Base-by-base conservation (phyloP, 139 green algal species). In the Closterium sp. region DNA sequence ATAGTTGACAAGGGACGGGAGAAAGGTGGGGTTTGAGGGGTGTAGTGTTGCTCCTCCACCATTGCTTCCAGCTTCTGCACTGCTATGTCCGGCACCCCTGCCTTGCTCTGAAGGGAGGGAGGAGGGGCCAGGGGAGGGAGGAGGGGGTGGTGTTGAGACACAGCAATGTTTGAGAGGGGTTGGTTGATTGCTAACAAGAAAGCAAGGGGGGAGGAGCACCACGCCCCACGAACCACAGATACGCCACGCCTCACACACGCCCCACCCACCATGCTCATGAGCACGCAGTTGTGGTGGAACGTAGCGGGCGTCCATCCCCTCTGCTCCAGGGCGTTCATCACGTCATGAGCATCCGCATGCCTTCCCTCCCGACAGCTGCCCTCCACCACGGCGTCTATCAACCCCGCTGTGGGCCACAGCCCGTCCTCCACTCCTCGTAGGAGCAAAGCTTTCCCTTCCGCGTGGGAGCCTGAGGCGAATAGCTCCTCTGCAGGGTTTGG, bases 231-330 rank as follows among this genome's bases (percentile, higher is more conserved):
- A n/a, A n/a, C n/a, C n/a, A n/a, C n/a, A n/a, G n/a, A n/a, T n/a
- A n/a, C 38, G 38, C 38, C 38, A 45, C 38, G 0, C 50, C 13
- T 4, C 9, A 2, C 50, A 21, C 27, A 22, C 4, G 6, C n/a
- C 0, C 17, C 9, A 31, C 84, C 7, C 84, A 87, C 84, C 84
- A 87, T 87, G 84, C n/a, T 31, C 84, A 87, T 87, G 84, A 87
- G 84, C n/a, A 87, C 28, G 84, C 84, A 87, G 84, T 87, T 87
- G 19, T 87, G 84, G 84, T 87, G 84, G 22, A 87, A 87, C 17
- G 84, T 87, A 7, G 84, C 22, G 4, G 84, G 84, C 84, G 27
- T 30, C 84, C 84, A 87, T 24, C 84, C 84, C 0, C 28, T 19
- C 84, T 87, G n/a, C n/a, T 22, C n/a, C 84, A 87, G 84, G 0